Conservation (phyloP, 2,329 filamentous ascomycete species). For the Didymella arachidicola region DNA sequence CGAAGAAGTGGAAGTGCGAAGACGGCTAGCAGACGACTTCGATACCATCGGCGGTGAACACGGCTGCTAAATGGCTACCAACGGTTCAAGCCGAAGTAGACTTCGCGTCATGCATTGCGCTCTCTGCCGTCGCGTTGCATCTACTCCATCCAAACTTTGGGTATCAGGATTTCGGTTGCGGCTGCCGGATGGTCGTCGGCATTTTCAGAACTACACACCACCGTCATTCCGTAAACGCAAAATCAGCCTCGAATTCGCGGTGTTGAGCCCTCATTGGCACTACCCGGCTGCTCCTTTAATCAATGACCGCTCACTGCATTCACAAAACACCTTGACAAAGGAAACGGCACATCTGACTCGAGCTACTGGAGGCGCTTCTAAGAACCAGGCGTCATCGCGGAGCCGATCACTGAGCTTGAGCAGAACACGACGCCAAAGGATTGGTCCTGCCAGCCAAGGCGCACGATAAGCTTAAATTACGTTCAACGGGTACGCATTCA, state of each 20-base stretch:
- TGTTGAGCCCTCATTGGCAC: background rate
- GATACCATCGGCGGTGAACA: no score
- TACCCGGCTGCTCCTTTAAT: background rate
- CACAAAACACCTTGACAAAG: background rate
- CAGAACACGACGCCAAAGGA: background rate
- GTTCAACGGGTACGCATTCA: background rate
- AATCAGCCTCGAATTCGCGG: background rate
- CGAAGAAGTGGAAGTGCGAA: background rate
- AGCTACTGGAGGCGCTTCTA: background rate
- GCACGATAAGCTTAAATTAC: background rate
- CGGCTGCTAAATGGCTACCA: background rate
- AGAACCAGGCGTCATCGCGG: constrained; percentile 2
- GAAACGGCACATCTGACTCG: background rate
- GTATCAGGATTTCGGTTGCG: background rate
- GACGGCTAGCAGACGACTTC: background rate
- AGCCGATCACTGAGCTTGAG: background rate
- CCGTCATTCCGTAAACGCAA: background rate
- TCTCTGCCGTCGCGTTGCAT: background rate
- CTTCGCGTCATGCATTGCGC: background rate
- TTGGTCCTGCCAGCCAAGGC: constrained; percentile 6
- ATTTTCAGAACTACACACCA: background rate
- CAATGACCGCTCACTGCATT: background rate
- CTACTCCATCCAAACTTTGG: background rate
- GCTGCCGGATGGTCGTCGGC: background rate
- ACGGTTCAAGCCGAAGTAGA: background rate